phyloP scores from a whole-genome alignment of 2,329 filamentous ascomycete species.

The Cladosporium sphaerospermum region DNA sequence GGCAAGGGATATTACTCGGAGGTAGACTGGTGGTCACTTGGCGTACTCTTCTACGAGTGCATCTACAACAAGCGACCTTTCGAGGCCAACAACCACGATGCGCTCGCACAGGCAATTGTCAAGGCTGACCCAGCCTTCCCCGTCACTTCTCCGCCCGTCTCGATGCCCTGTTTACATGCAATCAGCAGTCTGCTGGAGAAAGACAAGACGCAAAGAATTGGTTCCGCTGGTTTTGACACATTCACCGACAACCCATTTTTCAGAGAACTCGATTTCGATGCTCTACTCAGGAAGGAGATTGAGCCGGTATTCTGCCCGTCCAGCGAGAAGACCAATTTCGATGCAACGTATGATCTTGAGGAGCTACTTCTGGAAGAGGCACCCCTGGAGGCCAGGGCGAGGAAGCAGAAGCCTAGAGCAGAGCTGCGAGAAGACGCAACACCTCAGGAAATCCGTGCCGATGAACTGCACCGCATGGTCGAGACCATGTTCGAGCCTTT shows the following conservation, averaged over 20 bases:
- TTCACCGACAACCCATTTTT: conserved; percentile 91
- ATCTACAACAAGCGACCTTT: conserved; percentile 99
- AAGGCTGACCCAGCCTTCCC: conserved; percentile 79
- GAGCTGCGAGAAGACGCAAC: conserved; percentile 90
- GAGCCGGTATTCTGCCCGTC: conserved; percentile 89
- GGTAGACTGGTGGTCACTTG: conserved; percentile 97
- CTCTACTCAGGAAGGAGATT: conserved; percentile 78
- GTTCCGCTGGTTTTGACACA: conserved; percentile 71
- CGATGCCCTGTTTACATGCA: conserved; percentile 79
- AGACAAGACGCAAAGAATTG: conserved; percentile 74
- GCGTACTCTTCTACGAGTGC: conserved; percentile 98
- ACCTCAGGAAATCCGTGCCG: conserved; percentile 87
- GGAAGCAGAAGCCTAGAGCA: conserved; percentile 88
- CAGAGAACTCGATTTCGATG: conserved; percentile 72
- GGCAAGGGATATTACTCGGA: conserved; percentile 83
- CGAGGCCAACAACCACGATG: conserved; percentile 78
- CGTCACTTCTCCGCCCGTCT: conserved; percentile 86
- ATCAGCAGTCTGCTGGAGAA: conserved; percentile 77
- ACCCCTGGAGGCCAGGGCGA: conserved; percentile 82
- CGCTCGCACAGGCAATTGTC: conserved; percentile 72
- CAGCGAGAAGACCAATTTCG: conserved; percentile 97
- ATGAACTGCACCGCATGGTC: conserved; percentile 90
- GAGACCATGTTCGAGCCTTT: conserved; percentile 88
- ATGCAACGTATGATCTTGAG: conserved; percentile 95
- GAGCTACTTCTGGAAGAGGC: conserved; percentile 91